Evolutionary conservation across 2,329 filamentous ascomycete species (phyloP).

Genomic region (Colletotrichum sp.): DNA sequence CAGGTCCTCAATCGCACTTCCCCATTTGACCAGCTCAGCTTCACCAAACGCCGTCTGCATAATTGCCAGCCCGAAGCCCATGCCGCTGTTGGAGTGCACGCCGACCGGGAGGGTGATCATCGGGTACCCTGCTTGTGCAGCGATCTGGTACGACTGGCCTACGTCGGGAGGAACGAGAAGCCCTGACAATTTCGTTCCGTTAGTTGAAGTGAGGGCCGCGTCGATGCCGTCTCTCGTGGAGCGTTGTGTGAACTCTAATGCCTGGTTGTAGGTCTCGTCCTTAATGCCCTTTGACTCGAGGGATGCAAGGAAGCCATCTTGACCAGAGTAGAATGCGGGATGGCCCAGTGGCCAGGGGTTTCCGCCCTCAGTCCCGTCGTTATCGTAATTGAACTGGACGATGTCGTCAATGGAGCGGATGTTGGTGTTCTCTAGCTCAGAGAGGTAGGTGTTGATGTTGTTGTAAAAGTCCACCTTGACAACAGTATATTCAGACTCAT

Average conservation of each 20-base stretch:
- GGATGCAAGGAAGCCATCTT: slow-evolving; percentile 73
- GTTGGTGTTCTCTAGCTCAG: slow-evolving; percentile 65
- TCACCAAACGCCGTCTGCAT: slow-evolving; percentile 67
- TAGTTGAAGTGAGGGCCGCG: slow-evolving; percentile 60
- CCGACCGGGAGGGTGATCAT: slow-evolving; percentile 73
- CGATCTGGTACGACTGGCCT: slow-evolving; percentile 71
- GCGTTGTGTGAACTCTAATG: slow-evolving; percentile 64
- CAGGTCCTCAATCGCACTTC: slow-evolving; percentile 67
- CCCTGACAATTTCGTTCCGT: slow-evolving; percentile 55
- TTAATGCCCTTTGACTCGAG: slow-evolving; percentile 64
- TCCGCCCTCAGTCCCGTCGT: slow-evolving; percentile 72
- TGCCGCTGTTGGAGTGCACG: slow-evolving; percentile 54
- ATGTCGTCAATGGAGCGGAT: slow-evolving; percentile 68
- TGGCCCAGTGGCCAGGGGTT: slow-evolving; percentile 55
- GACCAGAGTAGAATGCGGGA: slow-evolving; percentile 72
- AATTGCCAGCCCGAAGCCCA: slow-evolving; percentile 67
- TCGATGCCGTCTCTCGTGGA: slow-evolving; percentile 73
- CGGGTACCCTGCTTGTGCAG: slow-evolving; percentile 79
- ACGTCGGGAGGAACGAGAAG: slow-evolving; percentile 74
- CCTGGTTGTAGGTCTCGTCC: slow-evolving; percentile 71
- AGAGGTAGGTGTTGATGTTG: slow-evolving; percentile 66
- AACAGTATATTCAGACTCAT: slow-evolving; percentile 76
- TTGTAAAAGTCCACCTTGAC: slow-evolving; percentile 75
- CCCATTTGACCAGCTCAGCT: slow-evolving; percentile 61
- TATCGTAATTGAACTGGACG: slow-evolving; percentile 67